Evolutionary conservation across 1,284 basidiomycete species (phyloP).

Genomic region (Tremellales sp.): DNA sequence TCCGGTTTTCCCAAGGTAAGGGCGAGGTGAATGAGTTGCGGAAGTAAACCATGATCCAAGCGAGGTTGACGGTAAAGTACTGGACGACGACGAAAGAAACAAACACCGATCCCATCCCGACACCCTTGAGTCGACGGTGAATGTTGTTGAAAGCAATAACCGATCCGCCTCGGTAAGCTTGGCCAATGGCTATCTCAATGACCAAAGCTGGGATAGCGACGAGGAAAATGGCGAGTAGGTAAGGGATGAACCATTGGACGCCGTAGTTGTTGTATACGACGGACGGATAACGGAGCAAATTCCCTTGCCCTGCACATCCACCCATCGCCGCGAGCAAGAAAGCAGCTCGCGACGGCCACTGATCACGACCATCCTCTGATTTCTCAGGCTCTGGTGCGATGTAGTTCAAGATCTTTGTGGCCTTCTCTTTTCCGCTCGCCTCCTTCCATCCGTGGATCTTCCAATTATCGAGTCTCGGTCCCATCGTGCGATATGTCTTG

Average conservation of each 20-base stretch:
- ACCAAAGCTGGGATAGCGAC: constrained; percentile 23
- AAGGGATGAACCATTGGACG: constrained; percentile 27
- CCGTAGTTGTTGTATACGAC: constrained; percentile 28
- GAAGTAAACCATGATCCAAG: constrained; percentile 28
- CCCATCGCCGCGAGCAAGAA: constrained; percentile 27
- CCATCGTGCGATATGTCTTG: no score
- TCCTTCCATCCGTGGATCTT: no score
- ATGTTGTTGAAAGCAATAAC: constrained; percentile 26
- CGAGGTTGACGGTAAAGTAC: constrained; percentile 28
- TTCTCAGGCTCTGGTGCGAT: constrained; percentile 15
- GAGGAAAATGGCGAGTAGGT: constrained; percentile 19
- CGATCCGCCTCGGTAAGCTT: constrained; percentile 23
- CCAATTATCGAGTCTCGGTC: no score
- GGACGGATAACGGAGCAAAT: constrained; percentile 22
- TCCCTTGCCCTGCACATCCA: constrained; percentile 24
- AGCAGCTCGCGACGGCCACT: constrained; percentile 22
- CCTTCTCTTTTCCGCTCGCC: neutral
- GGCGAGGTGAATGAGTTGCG: constrained; percentile 16
- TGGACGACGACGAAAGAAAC: constrained; percentile 19
- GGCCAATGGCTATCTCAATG: constrained; percentile 20
- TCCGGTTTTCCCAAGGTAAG: constrained; percentile 19
- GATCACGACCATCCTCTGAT: constrained; percentile 18
- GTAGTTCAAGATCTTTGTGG: constrained; percentile 1
- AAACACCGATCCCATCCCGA: constrained; percentile 19
- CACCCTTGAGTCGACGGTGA: constrained; percentile 16